Base-by-base conservation (phyloP, 495 filamentous ascomycete species). In the Aspergillus sclerotioniger region DNA sequence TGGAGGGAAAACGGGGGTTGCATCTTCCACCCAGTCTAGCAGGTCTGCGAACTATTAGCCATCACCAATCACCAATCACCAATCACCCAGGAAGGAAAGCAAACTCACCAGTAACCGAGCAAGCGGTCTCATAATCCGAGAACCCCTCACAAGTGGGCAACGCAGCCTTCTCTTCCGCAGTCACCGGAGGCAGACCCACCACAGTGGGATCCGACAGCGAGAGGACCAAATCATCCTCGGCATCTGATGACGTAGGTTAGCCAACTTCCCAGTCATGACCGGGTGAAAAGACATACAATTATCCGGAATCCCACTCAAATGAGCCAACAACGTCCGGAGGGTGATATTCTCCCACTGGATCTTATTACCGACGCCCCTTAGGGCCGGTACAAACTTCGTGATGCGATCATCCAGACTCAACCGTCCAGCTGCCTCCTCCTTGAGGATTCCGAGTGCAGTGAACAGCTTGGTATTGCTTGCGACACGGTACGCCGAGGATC, bases 401-500 rank as follows among this genome's bases (percentile, higher is more conserved):
- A 47, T 47, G 16, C 44, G 44, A 17, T 47, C 44, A 17, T 47
- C 44, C 44, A 47, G 44, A 21, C 44, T 47, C 16, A 47, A 17
- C 3, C 12, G 3, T 3, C 44, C 44, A 9, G 44, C 44, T 3
- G 44, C 44, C 44, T 47, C 44, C 9, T 8, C 44, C 44, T 47
- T 17, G 5, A 47, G 44, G 16, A 47, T 47, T 3, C 44, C 44
- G 8, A 47, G 10, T 17, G 44, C 44, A 6, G 44, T 47, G 16
- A 47, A 47, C 16, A 47, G 10, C 21, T 47, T 47, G 16, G 44
- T 47, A 12, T 47, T 47, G 44, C 44, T 47, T 9, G 44, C 44
- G 44, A 47, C 21, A 17, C 44, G 44, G 44, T 47, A 47, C 13
- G 44, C 44, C 16, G 44, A 20, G 13, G 44, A 47, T 9, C 13